A percentile compares a stretch with the other conserved stretches of the same genome.
Evolutionary conservation across 345 rosid genomes (phyloP).

Genomic region (Dimocarpus longan): DNA sequence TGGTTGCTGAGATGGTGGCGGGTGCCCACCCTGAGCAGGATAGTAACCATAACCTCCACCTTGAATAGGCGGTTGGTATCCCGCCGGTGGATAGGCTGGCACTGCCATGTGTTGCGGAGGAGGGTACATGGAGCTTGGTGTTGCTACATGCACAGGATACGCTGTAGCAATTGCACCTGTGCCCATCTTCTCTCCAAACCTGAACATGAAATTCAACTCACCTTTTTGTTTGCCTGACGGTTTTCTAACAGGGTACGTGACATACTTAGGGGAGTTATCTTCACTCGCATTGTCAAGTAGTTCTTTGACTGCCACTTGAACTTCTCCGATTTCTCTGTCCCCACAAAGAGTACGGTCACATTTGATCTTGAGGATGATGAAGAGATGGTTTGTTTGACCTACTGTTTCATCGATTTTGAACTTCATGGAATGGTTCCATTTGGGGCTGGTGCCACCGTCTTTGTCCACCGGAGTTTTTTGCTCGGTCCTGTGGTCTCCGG

Average conservation of each 20-base stretch:
- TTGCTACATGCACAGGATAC: not conserved
- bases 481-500: slow-evolving; percentile 7
- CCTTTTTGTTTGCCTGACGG: slow-evolving; percentile 7
- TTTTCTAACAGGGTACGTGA: not conserved
- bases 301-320: slow-evolving; percentile 15
- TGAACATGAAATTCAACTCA: not conserved
- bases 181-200: not conserved
- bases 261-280: not conserved
- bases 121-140: not conserved
- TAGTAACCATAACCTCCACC: not conserved
- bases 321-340: slow-evolving; percentile 15
- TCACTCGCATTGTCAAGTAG: not conserved
- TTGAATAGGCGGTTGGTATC: not conserved
- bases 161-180: not conserved
- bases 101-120: not conserved
- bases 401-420: slow-evolving; percentile 10
- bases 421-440: slow-evolving; percentile 25
- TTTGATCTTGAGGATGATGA: slow-evolving; percentile 9
- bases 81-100: not conserved
- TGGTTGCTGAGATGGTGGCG: not conserved
- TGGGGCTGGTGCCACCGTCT: slow-evolving; percentile 17
- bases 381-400: not conserved
- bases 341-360: not conserved
- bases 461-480: slow-evolving; percentile 7
- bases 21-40: not conserved